Evolutionary conservation across 2,329 filamentous ascomycete species (phyloP), one percentile per base, ranked within the genome.

Genomic region (Ophiostoma triangulosporum): DNA sequence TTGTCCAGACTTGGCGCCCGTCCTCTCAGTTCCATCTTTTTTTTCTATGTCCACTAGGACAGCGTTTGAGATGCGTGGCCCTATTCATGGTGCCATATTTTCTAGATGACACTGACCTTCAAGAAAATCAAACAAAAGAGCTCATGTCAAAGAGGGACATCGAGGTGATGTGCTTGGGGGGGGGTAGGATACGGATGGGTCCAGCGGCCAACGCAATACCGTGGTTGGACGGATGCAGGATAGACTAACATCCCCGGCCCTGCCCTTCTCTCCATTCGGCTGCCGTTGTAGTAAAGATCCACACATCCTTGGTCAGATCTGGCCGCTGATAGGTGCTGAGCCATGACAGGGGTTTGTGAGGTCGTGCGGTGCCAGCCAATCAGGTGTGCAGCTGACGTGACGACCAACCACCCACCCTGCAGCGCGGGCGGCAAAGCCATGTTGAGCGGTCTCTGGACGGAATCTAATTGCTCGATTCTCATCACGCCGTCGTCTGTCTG

Each of bases 351-450:
- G 43, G 50, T n/a, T 8, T 15, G 6, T 15, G 12, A 36, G 40
- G n/a, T 14, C 26, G 31, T 46, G 8, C 45, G 24, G 38, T 27
- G 14, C 46, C 36, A 36, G 48, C 71, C 70, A 73, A 74, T 73
- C 61, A 70, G 55, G 54, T 49, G 15, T 49, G 54, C 45, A 54
- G 56, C 46, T 52, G 55, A 58, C 60, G 70, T 73, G 71, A 73
- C 66, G 62, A 63, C 62, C 58, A 50, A 58, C 59, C 65, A 65
- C 65, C 65, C 65, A 65, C 61, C 61, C 59, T 57, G 63, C 58
- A 60, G 57, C 63, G 59, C 62, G 65, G 71, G 72, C 72, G 72
- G 72, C 66, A 74, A n/a, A 74, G 62, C 36, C 15, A 29, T 24
- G 36, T 24, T 46, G 26, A 46, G 43, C 43, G 43, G 43, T 46